Evolutionary conservation across 1,284 basidiomycete genomes (phyloP), one percentile per base, ranked within the genome.

Genomic region (Naganishia liquefaciens): DNA sequence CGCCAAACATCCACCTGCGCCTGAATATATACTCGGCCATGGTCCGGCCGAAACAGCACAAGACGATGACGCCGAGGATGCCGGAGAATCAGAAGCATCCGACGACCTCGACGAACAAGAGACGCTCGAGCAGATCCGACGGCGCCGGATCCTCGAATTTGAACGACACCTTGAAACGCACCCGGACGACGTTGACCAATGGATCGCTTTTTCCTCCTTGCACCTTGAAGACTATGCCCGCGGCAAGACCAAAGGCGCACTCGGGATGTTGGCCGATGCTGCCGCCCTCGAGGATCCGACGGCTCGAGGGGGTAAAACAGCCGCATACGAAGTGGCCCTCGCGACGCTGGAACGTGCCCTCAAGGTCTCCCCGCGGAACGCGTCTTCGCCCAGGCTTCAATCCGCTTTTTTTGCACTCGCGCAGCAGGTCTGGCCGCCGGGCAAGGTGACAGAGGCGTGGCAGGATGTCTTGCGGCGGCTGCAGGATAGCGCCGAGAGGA

Each of bases 391-490:
- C 0, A 60, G 62, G 7, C 69, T 80, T 4, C 74, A 78, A 44
- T 68, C 75, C 7, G 75, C 76, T 1, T 76, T 75, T 50, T 69
- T 79, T 1, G 66, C 67, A 5, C 70, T 74, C 0, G 76, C 76
- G 0, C 74, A 73, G 54, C 61, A 68, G 11, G 70, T 77, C 57
- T 76, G 75, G 73, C 70, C 73, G 0, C 63, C 72, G 0, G 62
- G 53, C 1, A 73, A 75, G 54, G 69, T 79, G 2, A 75, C 74
- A 0, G 68, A 68, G n/a, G 65, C 74, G 11, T 80, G 79, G 79
- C 68, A 73, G 55, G 73, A 70, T 13, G 72, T 77, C 6, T 64
- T 79, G 17, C 52, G 68, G 17, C 68, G 72, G 44, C 68, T 77
- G 17, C 61, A 58, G 4, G 66, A 68, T 30, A 44, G 33, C 33